Evolutionary conservation across 2,329 filamentous ascomycete species (phyloP), one percentile per base, ranked within the genome.

Genomic region (Chaetomium strumarium): DNA sequence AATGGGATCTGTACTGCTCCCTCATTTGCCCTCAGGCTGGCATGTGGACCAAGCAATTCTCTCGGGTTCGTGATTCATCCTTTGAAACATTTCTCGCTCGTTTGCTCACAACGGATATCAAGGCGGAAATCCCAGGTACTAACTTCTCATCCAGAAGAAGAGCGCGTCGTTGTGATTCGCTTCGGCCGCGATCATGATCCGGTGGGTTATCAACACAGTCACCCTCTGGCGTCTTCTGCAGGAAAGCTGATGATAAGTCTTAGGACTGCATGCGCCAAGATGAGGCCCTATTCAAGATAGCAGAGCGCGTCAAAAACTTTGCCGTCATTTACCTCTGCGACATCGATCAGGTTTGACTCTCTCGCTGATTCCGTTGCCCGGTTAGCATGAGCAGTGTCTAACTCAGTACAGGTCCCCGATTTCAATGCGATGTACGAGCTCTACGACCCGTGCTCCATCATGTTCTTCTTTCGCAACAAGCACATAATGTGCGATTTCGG

Each of bases 401-500:
- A 37, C 39, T 10, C 17, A 10, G 13, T 20, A 20, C 54, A 60
- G 47, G 60, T 63, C 11, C 61, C 61, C 44, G 61, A 63, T 48
- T 63, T 63, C 61, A 63, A 62, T 55, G 76, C 96, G 65, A 97
- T 97, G 92, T 96, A 96, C 76, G 83, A 77, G 64, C 62, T 70
- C 60, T 77, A 73, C 62, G 68, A 99, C 67, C 84, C 90, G 0
- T 89, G 91, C 73, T 95, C 93, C 3, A 84, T 97, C 70, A 96
- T 96, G 88, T 95, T 89, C 76, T 96, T 96, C 78, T 96, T 91
- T 76, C 83, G 92, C 57, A 99, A 99, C 70, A 99, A 99, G 70
- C 90, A 96, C 72, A 97, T 97, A 83, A 95, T 95, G 88, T 90
- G 88, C 69, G 92, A 97, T 80, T 90, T 96, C 62, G 92, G 92